A percentile compares a stretch with the other conserved stretches of the same genome.
phyloP scores from a whole-genome alignment of 306 rosid genomes.

The Datisca glomerata region DNA sequence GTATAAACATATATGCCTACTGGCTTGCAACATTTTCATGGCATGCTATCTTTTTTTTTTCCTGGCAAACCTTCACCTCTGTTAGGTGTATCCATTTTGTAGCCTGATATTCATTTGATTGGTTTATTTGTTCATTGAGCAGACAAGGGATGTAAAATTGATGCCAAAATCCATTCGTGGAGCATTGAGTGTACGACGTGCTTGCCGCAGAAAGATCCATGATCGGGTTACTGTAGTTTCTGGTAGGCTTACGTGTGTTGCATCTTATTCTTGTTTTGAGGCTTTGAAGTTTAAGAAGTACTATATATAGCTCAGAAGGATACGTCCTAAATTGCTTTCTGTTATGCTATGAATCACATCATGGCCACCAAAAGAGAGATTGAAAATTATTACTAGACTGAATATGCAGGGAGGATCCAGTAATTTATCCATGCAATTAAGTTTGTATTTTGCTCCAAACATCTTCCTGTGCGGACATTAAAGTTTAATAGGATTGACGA shows the following conservation, averaged over 20 bases:
- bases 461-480: no score
- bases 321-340: no score
- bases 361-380: no score
- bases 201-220: slow-evolving; percentile 66
- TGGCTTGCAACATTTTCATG: no score
- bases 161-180: slow-evolving; percentile 56
- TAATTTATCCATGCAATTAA: no score
- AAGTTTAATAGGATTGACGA: no score
- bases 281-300: slow-evolving; percentile 2
- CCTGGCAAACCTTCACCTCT: background rate
- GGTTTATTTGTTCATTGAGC: slow-evolving; percentile 10
- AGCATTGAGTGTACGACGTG: slow-evolving; percentile 43
- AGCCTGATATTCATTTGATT: background rate
- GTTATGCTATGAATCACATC: no score
- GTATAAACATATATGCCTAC: no score
- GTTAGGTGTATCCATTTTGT: background rate
- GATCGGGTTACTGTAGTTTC: slow-evolving; percentile 73
- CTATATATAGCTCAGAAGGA: no score
- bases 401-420: no score
- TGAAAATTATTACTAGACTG: no score
- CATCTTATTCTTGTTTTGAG: slow-evolving; percentile 2
- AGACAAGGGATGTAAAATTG: slow-evolving; percentile 85
- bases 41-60: background rate
- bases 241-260: slow-evolving; percentile 36
- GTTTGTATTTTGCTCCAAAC: no score